These are phyloP conservation scores for Globisporangium acanthophoron DNA, from an alignment of 352 stramenopile genomes.

Conservation along the genomic window DNA sequence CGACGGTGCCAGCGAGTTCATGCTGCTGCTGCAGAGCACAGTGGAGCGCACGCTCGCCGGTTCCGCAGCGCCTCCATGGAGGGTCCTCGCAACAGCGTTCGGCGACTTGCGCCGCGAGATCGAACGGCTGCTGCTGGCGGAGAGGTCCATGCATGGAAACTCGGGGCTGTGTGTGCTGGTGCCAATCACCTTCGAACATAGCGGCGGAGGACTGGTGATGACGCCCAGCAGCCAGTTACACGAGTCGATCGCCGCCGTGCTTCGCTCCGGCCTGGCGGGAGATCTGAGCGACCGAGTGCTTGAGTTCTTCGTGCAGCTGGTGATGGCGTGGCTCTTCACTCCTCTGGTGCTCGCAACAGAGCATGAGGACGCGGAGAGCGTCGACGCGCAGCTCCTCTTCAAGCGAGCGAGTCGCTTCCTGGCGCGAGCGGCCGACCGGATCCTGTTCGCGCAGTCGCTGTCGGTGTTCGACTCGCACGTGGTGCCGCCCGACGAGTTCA, in stretches of 20 bases:
- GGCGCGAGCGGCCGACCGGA: conserved; percentile 19
- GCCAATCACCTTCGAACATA: not conserved
- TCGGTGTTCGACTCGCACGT: conserved; percentile 32
- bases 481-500: conserved; percentile 34
- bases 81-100: conserved; percentile 28
- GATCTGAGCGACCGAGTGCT: conserved; percentile 23
- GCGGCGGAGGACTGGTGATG: conserved; percentile 5
- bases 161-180: not conserved
- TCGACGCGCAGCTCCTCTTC: conserved; percentile 14
- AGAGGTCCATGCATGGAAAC: not conserved
- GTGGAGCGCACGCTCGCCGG: conserved; percentile 11
- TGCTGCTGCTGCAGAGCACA: conserved; percentile 42
- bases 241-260: conserved; percentile 16
- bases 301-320: conserved; percentile 26
- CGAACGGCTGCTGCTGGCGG: not conserved
- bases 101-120: conserved; percentile 33
- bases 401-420: conserved; percentile 28
- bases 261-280: conserved; percentile 32
- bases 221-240: conserved; percentile 24
- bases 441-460: conserved; percentile 31
- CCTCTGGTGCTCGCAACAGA: not conserved
- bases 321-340: conserved; percentile 53
- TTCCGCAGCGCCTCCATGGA: conserved; percentile 2
- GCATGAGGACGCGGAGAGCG: not conserved
- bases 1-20: conserved; percentile 51